Percentiles rank a stretch among this genome's conserved stretches.
These are phyloP conservation scores for Aspergillus alliaceus DNA, from an alignment of 2,329 filamentous ascomycete genomes.

Conservation along the genomic window DNA sequence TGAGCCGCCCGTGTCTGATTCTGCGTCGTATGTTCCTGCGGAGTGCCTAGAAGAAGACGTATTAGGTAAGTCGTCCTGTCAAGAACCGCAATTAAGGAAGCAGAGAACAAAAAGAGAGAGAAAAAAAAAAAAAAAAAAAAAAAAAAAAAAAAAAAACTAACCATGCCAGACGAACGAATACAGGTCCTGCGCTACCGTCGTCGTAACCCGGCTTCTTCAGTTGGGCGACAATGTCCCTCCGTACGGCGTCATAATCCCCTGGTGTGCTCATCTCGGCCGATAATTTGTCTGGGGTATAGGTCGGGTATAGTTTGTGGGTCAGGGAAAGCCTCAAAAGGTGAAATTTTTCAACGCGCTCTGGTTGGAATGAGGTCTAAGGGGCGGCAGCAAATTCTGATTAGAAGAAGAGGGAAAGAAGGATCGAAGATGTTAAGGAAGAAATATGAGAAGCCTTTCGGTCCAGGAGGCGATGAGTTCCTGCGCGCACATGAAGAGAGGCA, in stretches of 20 bases:
- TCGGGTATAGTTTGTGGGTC: conserved; percentile 6
- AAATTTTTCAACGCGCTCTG: background rate
- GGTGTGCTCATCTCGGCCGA: conserved; percentile 38
- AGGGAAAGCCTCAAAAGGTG: background rate
- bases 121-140: background rate
- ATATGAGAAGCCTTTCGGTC: conserved; percentile 6
- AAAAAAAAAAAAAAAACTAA: conserved; percentile 29
- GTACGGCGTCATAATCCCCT: conserved; percentile 50
- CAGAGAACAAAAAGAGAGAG: background rate
- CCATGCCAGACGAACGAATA: conserved; percentile 65
- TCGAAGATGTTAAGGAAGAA: background rate
- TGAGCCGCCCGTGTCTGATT: conserved; percentile 61
- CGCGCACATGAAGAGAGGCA: conserved; percentile 31
- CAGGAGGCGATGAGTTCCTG: conserved; percentile 17
- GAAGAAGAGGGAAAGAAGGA: conserved; percentile 5
- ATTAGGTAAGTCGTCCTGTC: conserved; percentile 4
- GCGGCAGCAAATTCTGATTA: background rate
- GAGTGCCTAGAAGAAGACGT: conserved; percentile 51
- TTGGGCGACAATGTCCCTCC: conserved; percentile 54
- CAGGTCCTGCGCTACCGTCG: conserved; percentile 63
- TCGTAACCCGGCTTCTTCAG: conserved; percentile 64
- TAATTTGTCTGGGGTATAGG: conserved; percentile 16
- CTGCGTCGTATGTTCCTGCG: conserved; percentile 61
- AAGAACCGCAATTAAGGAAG: too few relatives aligned
- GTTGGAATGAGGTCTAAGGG: background rate